Conservation (phyloP, 2,329 filamentous ascomycete genomes). For the Venturia carpophila region DNA sequence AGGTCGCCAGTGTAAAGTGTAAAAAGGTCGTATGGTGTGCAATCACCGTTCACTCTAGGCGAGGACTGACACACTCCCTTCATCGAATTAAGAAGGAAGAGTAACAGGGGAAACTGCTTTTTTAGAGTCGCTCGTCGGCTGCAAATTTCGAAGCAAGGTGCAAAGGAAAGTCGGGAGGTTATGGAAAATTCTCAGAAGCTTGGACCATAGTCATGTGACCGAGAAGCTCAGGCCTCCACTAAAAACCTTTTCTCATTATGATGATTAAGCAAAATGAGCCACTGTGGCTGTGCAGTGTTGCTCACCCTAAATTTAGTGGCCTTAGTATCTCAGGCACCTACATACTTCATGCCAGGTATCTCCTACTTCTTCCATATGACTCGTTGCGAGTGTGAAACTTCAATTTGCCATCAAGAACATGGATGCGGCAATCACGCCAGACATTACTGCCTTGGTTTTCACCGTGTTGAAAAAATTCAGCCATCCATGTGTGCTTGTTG, state of each 20-base stretch:
- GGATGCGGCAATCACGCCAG: slow-evolving; percentile 6
- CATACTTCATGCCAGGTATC: too few relatives aligned
- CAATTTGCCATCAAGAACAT: slow-evolving; percentile 8
- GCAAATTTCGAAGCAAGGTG: too few relatives aligned
- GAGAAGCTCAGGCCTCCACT: too few relatives aligned
- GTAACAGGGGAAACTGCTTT: slow-evolving; percentile 14
- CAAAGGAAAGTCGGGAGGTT: not conserved
- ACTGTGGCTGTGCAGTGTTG: too few relatives aligned
- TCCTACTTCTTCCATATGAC: too few relatives aligned
- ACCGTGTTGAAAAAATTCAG: slow-evolving; percentile 11
- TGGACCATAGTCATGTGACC: not conserved
- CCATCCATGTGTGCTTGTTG: slow-evolving; percentile 11
- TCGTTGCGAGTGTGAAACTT: not conserved
- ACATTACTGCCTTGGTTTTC: slow-evolving; percentile 7
- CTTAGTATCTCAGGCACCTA: too few relatives aligned
- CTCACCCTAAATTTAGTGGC: too few relatives aligned
- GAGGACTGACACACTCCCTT: slow-evolving; percentile 8
- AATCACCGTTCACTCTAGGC: not conserved
- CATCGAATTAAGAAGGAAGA: slow-evolving; percentile 10
- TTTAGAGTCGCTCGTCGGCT: too few relatives aligned
- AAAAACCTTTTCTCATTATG: too few relatives aligned
- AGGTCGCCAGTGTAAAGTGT: slow-evolving; percentile 13
- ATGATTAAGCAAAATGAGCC: too few relatives aligned
- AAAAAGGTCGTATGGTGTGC: slow-evolving; percentile 8
- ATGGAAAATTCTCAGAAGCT: not conserved